Base-by-base conservation (phyloP, 805 yeast genomes). In the Clavispora santaluciae region DNA sequence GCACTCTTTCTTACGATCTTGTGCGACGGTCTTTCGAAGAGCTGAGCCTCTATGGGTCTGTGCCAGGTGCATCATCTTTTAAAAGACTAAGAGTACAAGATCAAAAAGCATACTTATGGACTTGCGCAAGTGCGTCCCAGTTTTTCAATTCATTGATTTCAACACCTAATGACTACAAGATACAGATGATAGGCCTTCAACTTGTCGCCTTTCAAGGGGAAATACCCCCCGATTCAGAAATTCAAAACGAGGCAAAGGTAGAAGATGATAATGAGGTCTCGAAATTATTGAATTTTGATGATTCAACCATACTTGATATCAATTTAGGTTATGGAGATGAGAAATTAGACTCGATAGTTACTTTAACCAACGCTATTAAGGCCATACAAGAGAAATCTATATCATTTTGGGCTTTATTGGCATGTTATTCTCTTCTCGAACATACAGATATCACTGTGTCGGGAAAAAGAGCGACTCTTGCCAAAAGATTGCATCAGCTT, bases 21-120 rank as follows among this genome's bases (percentile, higher is more conserved):
- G 12, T 16, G 5, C 18, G 31, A 15, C 6, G 31, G 10, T 28
- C 31, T 8, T 28, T 28, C 16, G 31, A 28, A 6, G 31, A 16
- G 11, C 31, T 9, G 31, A 16, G 31, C 10, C 15, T 16, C 12
- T 6, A 15, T 12, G 31, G 31, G 12, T 16, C 31, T 15, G 31
- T 28, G 1, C 31, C 20, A 28, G 31, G 31, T 8, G 20, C 31
- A 2, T 28, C 31, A 12, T 28, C 20, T 28, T 36, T 22, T 15
- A 62, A 62, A 38, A 55, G 64, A 13, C 68, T 65, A 43, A 66
- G 54, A 33, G 33, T 61, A 2, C 33, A 33, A 15, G 38, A 40
- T 11, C 41, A 30, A 11, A 25, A 31, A n/a, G 30, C 38, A 11
- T 25, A 33, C 12, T 24, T 40, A 8, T 24, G 35, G 40, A 18